Conservation (phyloP, 371 early-diverging fungal species). For the Mortierella sp. region DNA sequence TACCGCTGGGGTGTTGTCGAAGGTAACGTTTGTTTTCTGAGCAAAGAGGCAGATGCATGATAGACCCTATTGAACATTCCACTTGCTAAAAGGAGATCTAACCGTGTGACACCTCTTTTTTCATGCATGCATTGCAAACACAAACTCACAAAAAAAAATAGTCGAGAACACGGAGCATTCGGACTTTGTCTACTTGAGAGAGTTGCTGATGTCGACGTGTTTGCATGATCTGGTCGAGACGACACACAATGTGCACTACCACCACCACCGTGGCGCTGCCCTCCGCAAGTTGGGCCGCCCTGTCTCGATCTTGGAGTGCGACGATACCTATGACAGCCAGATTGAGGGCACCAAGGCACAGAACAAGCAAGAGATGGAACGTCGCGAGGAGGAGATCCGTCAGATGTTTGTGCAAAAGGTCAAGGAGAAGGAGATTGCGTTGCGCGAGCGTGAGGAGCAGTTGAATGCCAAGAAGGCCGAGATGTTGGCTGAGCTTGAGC, state of each 20-base stretch:
- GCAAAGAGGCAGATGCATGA: background rate
- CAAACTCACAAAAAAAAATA: conserved; percentile 30
- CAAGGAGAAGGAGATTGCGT: conserved; percentile 77
- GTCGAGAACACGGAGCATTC: conserved; percentile 91
- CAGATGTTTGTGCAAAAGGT: conserved; percentile 80
- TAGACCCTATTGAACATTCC: background rate
- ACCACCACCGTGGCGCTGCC: conserved; percentile 79
- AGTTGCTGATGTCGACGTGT: conserved; percentile 79
- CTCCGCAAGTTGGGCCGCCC: conserved; percentile 76
- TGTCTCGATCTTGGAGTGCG: conserved; percentile 80
- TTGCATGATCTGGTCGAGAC: conserved; percentile 87
- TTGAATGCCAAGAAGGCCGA: conserved; percentile 62
- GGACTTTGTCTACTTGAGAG: conserved; percentile 89
- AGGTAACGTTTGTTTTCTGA: conserved; percentile 60
- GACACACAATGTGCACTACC: conserved; percentile 85
- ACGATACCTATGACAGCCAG: conserved; percentile 78
- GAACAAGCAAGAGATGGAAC: conserved; percentile 77
- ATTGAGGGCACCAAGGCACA: conserved; percentile 68
- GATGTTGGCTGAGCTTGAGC: conserved; percentile 73
- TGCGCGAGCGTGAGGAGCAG: conserved; percentile 77
- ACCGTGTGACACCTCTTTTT: conserved; percentile 2
- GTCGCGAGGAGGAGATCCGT: conserved; percentile 82
- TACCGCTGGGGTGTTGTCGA: conserved; percentile 99
- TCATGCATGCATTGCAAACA: background rate
- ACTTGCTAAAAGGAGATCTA: background rate